phyloP scores from a whole-genome alignment of 2,329 filamentous ascomycete species.

The Colletotrichum phormii region DNA sequence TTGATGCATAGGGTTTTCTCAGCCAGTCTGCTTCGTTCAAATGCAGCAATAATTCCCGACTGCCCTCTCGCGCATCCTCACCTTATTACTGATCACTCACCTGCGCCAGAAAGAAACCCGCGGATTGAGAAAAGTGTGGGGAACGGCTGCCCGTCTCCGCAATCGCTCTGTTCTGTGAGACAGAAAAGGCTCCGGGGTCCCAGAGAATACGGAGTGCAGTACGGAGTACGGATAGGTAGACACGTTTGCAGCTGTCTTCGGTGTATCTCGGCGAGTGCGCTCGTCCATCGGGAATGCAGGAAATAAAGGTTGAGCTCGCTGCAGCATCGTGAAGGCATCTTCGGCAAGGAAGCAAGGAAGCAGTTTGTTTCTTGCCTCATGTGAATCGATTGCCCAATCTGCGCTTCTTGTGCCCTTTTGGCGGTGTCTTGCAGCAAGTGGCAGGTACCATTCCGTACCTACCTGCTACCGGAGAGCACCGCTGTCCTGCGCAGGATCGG shows the following conservation, averaged over 20 bases:
- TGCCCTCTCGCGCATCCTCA: conserved; percentile 7
- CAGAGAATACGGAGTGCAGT: too few species aligned
- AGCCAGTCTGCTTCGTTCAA: neutral
- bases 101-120: neutral
- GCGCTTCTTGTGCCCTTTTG: neutral
- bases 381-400: neutral
- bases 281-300: neutral
- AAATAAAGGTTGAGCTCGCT: neutral
- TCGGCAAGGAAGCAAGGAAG: neutral
- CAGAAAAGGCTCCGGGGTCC: conserved; percentile 17
- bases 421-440: neutral
- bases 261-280: conserved; percentile 21
- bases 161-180: conserved; percentile 1
- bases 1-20: neutral
- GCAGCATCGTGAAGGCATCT: neutral
- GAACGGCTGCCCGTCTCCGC: conserved; percentile 14
- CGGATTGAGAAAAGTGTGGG: neutral
- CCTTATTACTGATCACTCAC: neutral
- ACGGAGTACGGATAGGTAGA: neutral
- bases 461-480: neutral
- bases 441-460: neutral
- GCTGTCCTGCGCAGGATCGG: neutral
- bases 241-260: neutral
- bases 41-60: conserved; percentile 34
- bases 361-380: neutral